These are phyloP conservation scores for Solanum chacoense DNA, from an alignment of 305 asterid genomes.

Conservation along the genomic window DNA sequence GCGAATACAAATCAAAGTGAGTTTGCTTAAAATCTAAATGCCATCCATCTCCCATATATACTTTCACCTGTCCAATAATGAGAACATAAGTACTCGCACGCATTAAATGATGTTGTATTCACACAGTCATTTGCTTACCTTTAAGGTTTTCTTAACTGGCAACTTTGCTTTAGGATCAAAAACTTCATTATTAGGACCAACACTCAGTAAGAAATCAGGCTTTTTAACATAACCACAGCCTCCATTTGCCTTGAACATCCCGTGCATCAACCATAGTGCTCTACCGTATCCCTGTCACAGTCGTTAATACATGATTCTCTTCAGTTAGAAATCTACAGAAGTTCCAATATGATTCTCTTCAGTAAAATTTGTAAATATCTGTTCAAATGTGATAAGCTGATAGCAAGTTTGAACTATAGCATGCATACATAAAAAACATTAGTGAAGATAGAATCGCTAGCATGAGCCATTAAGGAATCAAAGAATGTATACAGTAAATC, in stretches of 20 bases:
- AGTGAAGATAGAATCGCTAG: background rate
- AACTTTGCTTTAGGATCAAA: conserved; percentile 42
- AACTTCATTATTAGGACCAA: conserved; percentile 26
- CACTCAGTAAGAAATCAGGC: conserved; percentile 53
- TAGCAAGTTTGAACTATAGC: background rate
- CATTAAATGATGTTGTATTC: background rate
- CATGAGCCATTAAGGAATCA: background rate
- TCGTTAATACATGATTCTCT: background rate
- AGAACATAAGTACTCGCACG: background rate
- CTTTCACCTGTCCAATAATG: conserved; percentile 43
- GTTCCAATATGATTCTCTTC: background rate
- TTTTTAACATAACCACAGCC: conserved; percentile 74
- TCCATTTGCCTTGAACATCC: conserved; percentile 74
- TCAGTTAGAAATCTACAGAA: background rate
- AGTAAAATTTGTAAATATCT: background rate
- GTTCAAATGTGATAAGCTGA: background rate
- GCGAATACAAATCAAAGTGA: conserved; percentile 70
- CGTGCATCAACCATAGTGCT: conserved; percentile 80
- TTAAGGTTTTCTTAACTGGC: conserved; percentile 51
- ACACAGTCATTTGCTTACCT: conserved; percentile 20
- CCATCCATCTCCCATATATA: conserved; percentile 90
- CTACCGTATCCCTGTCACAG: conserved; percentile 58
- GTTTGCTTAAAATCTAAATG: conserved; percentile 75
- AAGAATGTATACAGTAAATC: background rate
- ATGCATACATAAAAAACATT: background rate